These are phyloP conservation scores for Lyophyllum shimeji DNA, from an alignment of 768 basidiomycete genomes.

Conservation along the genomic window DNA sequence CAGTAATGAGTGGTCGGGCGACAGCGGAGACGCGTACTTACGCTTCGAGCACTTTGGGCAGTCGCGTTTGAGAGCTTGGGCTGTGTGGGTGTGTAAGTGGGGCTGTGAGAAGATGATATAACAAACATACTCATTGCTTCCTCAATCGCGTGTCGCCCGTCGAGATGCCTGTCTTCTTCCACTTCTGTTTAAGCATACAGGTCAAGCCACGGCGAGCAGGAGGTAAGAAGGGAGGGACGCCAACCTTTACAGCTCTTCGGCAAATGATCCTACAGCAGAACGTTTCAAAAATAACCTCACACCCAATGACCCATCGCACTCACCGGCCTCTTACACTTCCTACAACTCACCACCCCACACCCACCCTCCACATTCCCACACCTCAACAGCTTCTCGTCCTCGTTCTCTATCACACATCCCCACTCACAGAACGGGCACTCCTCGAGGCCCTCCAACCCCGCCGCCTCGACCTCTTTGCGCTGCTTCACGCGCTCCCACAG, in stretches of 20 bases:
- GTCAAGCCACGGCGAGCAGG: background rate
- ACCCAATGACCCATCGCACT: constrained; percentile 21
- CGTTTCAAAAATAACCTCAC: too few species aligned
- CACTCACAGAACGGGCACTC: constrained; percentile 92
- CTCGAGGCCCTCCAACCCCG: constrained; percentile 77
- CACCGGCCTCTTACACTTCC: constrained; percentile 74
- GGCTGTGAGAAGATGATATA: background rate
- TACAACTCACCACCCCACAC: constrained; percentile 77
- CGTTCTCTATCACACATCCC: constrained; percentile 70
- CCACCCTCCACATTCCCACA: constrained; percentile 61
- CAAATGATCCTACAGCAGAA: constrained; percentile 60
- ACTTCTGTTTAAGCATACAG: constrained; percentile 61
- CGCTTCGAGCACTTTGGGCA: constrained; percentile 88
- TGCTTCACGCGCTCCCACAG: constrained; percentile 77
- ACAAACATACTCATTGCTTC: constrained; percentile 83
- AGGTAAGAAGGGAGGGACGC: background rate
- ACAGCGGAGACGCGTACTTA: constrained; percentile 22
- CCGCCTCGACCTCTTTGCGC: constrained; percentile 76
- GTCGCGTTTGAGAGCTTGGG: constrained; percentile 79
- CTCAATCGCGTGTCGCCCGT: constrained; percentile 77
- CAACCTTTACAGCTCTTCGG: constrained; percentile 79
- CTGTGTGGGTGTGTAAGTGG: constrained; percentile 32
- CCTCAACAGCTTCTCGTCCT: constrained; percentile 62
- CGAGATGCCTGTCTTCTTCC: constrained; percentile 71
- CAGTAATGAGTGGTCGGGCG: too few species aligned